Conservation (phyloP, 1,139 yeast species). For the Yamadazyma buinensis region DNA sequence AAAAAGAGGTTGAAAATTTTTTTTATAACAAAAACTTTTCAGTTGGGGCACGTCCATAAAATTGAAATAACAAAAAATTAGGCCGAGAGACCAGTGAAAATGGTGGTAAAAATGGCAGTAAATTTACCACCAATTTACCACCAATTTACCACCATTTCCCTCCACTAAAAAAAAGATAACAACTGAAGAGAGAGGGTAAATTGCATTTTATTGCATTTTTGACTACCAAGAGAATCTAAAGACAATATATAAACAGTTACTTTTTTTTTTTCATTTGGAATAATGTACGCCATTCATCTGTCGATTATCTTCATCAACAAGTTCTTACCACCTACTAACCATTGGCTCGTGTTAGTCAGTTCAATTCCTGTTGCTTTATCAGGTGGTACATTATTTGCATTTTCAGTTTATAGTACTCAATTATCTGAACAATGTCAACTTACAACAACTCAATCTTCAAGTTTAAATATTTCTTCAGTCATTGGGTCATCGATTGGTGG, state of each 20-base stretch:
- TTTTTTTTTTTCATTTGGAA: too few species aligned
- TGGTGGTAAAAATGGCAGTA: too few species aligned
- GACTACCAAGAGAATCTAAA: too few species aligned
- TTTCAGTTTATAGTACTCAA: slow-evolving; percentile 31
- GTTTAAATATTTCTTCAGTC: slow-evolving; percentile 28
- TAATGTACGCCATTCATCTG: slow-evolving; percentile 11
- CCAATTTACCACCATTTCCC: slow-evolving; percentile 1
- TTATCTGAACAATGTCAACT: slow-evolving; percentile 27
- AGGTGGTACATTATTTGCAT: slow-evolving; percentile 32
- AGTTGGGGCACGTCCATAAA: slow-evolving; percentile 4
- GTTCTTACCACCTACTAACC: slow-evolving; percentile 25
- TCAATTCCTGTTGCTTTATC: slow-evolving; percentile 32
- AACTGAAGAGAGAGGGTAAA: too few species aligned
- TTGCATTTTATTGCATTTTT: too few species aligned
- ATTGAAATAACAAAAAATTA: too few species aligned
- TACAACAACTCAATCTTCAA: slow-evolving; percentile 26
- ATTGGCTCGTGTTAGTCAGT: slow-evolving; percentile 23
- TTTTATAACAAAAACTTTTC: slow-evolving; percentile 3
- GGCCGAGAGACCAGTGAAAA: too few species aligned
- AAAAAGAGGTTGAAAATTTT: slow-evolving; percentile 3
- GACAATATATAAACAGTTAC: too few species aligned
- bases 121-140: too few species aligned
- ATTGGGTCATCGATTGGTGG: slow-evolving; percentile 34
- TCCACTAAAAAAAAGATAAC: too few species aligned
- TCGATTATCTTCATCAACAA: slow-evolving; percentile 15